Percentiles rank a stretch among this genome's conserved stretches.
phyloP scores from a whole-genome alignment of 257 asterid species.

The Jaltomata sinuosa region DNA sequence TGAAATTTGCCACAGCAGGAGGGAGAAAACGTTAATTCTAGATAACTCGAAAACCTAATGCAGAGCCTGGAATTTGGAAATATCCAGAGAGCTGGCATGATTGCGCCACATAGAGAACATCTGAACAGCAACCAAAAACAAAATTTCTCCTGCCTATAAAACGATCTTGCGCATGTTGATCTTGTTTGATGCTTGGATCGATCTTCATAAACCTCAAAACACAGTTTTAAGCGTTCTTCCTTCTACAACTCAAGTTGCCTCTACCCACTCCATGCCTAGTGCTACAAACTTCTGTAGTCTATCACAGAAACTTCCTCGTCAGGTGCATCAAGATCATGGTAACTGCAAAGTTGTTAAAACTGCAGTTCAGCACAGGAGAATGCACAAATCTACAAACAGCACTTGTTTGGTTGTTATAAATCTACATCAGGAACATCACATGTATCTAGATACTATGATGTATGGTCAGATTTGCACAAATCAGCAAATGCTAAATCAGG shows the following conservation, averaged over 20 bases:
- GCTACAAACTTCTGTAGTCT: constrained; percentile 86
- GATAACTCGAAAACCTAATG: not conserved
- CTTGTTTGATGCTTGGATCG: not conserved
- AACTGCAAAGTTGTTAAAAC: constrained; percentile 42
- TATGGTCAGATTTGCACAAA: not conserved
- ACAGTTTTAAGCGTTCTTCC: not conserved
- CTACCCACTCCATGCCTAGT: not conserved
- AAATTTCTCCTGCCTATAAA: not conserved
- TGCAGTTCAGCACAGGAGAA: not conserved
- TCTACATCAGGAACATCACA: not conserved
- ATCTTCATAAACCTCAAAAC: not conserved
- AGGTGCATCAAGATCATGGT: constrained; percentile 95
- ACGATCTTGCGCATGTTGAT: not conserved
- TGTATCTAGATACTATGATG: not conserved
- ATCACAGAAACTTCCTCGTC: constrained; percentile 95
- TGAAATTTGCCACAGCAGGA: not conserved
- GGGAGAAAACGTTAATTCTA: not conserved
- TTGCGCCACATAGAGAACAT: not conserved
- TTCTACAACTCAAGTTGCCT: not conserved
- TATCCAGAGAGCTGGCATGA: not conserved
- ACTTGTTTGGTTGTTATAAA: not conserved
- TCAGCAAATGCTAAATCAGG: not conserved
- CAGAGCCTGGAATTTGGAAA: not conserved
- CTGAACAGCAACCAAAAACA: not conserved
- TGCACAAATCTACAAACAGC: not conserved